Base-by-base conservation (phyloP, 176 grass and related monocot genomes). In the Carex scoparia region DNA sequence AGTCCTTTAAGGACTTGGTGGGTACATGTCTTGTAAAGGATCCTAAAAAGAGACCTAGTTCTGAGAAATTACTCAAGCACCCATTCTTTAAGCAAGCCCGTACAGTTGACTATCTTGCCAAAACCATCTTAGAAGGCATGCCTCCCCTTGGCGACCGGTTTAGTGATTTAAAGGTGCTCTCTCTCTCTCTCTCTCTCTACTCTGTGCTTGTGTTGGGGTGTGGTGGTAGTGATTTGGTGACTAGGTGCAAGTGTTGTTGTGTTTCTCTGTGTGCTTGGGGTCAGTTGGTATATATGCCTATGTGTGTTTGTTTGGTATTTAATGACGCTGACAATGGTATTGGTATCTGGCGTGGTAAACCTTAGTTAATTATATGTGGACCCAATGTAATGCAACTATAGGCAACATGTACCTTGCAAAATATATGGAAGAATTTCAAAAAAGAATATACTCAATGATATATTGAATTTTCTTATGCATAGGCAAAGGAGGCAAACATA, bases 1-100 rank as follows among this genome's bases (percentile, higher is more conserved):
- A 99, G 96, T 86, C 91, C 84, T 99, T 99, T 69, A 99, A 90
- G 76, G 91, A 92, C 74, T 86, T 99, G 91, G 93, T 99, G 64
- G 93, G 91, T 4, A 87, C 88, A 65, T 99, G 96, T 85, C 89
- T 99, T 87, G 93, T 95, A 35, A 99, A 99, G 91, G 96, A 99
- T 88, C 93, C 96, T 9, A 91, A 86, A 75, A 99, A 95, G 85
- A 91, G 93, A 19, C 93, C 93, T 56, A 81, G 87, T 82, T 91
- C 96, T 78, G 96, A 95, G 83, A 99, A 94, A 82, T 89, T 99
- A 58, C 87, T 95, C 82, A 99, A 94, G 69, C 96, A 99, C 81
- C 84, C 91, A 53, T 95, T 99, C 89, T 99, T 99, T 88, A 99
- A 99, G 80, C 90, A 99, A 79, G 93, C 87, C 32, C 87, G 85